A percentile compares a stretch with the other conserved stretches of the same genome.
Evolutionary conservation across 108 stramenopile species (phyloP).

Genomic region (Pseudonitzschia delicatissima): DNA sequence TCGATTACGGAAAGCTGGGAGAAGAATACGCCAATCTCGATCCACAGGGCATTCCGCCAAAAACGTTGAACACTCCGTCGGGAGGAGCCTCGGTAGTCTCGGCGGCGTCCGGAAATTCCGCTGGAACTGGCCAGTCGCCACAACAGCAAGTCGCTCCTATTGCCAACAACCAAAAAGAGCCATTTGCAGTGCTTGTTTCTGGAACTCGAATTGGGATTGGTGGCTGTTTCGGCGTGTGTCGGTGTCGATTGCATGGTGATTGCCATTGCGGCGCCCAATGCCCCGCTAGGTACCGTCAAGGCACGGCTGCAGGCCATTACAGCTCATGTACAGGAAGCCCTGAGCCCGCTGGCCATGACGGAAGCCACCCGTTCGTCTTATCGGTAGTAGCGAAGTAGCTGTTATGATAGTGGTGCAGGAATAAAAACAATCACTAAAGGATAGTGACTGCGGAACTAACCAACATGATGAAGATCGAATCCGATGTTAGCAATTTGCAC

Average conservation of each 20-base stretch:
- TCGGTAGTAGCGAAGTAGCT: not conserved
- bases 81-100: not conserved
- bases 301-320: slow-evolving; percentile 64
- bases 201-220: slow-evolving; percentile 55
- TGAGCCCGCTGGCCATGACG: slow-evolving; percentile 54
- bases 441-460: too few species aligned
- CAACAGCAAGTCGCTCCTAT: not conserved
- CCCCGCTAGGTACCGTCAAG: slow-evolving; percentile 67
- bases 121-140: too few species aligned
- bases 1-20: slow-evolving; percentile 29
- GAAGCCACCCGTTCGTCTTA: slow-evolving; percentile 2
- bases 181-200: slow-evolving; percentile 47
- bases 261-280: slow-evolving; percentile 63
- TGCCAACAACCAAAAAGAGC: slow-evolving; percentile 12
- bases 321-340: slow-evolving; percentile 67
- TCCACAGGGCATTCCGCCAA: not conserved
- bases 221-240: slow-evolving; percentile 62
- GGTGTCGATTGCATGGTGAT: slow-evolving; percentile 70
- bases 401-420: too few species aligned
- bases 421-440: too few species aligned
- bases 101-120: not conserved
- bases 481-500: too few species aligned
- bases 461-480: too few species aligned
- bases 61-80: not conserved
- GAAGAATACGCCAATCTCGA: slow-evolving; percentile 31